Evolutionary conservation across 2,329 filamentous ascomycete species (phyloP).

Genomic region (Alternaria dauci): DNA sequence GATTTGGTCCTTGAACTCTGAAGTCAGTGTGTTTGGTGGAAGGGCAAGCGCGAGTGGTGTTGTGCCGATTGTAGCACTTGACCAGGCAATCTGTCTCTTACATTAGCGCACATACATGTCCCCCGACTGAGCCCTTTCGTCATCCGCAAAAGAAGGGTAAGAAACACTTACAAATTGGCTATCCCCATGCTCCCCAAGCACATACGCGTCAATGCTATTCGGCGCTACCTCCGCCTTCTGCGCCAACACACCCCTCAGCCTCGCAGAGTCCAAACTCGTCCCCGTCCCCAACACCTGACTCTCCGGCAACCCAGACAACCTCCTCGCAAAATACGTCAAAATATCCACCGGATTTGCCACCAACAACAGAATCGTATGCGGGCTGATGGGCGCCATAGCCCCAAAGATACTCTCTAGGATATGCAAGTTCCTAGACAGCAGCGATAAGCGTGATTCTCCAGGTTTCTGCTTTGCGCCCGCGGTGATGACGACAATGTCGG

Average conservation of each 20-base stretch:
- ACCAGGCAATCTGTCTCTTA: constrained; percentile 53
- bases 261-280: constrained; percentile 62
- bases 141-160: neutral
- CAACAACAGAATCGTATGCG: constrained; percentile 60
- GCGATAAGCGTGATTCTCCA: constrained; percentile 57
- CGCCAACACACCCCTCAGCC: constrained; percentile 58
- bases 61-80: constrained; percentile 54
- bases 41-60: constrained; percentile 51
- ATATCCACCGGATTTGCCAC: constrained; percentile 66
- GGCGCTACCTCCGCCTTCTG: constrained; percentile 50
- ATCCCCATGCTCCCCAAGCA: constrained; percentile 61
- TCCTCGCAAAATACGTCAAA: constrained; percentile 60
- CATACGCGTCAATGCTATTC: constrained; percentile 55
- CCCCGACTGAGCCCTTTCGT: neutral
- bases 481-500: constrained; percentile 64
- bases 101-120: neutral
- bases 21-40: constrained; percentile 32
- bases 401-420: constrained; percentile 59
- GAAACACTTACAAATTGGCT: constrained; percentile 53
- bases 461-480: constrained; percentile 62
- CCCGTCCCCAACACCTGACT: constrained; percentile 63
- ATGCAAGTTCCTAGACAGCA: constrained; percentile 59
- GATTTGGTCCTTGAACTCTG: constrained; percentile 48
- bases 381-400: constrained; percentile 59
- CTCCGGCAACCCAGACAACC: constrained; percentile 58